phyloP scores from a whole-genome alignment of 176 grass and related monocot species.

The Raddia distichophylla region DNA sequence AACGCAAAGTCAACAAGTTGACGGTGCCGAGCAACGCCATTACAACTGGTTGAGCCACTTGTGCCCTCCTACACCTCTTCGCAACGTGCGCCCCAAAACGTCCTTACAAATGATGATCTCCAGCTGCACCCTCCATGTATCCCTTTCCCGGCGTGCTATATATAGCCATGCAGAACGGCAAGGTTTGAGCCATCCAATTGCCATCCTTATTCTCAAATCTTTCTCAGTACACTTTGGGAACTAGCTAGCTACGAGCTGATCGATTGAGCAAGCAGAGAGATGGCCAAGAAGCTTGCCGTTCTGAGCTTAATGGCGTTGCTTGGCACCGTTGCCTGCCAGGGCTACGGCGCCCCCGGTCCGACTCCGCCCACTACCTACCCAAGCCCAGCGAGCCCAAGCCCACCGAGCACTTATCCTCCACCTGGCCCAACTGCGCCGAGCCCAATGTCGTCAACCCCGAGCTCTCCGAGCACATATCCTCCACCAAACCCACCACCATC shows the following conservation, averaged over 20 bases:
- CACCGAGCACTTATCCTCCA: constrained; percentile 43
- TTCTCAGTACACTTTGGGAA: neutral
- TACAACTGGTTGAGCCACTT: no score
- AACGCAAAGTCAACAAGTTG: no score
- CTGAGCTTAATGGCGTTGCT: neutral
- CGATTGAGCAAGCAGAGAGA: neutral
- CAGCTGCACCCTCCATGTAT: no score
- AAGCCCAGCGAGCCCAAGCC: constrained; percentile 19
- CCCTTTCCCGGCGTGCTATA: neutral
- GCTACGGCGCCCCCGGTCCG: neutral
- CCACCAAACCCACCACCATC: neutral
- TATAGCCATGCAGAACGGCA: neutral
- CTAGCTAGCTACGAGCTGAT: no score
- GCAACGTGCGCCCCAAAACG: no score
- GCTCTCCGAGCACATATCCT: constrained; percentile 39
- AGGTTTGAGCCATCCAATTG: neutral
- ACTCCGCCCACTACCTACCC: neutral
- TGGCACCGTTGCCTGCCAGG: neutral
- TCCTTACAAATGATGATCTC: no score
- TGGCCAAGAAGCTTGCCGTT: neutral
- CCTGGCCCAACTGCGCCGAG: neutral
- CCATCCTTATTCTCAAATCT: no score
- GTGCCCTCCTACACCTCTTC: no score
- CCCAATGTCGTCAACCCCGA: constrained; percentile 6
- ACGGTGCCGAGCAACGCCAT: no score